Base-by-base conservation (phyloP, 768 basidiomycete species). In the Chlorophyllum brunneum region DNA sequence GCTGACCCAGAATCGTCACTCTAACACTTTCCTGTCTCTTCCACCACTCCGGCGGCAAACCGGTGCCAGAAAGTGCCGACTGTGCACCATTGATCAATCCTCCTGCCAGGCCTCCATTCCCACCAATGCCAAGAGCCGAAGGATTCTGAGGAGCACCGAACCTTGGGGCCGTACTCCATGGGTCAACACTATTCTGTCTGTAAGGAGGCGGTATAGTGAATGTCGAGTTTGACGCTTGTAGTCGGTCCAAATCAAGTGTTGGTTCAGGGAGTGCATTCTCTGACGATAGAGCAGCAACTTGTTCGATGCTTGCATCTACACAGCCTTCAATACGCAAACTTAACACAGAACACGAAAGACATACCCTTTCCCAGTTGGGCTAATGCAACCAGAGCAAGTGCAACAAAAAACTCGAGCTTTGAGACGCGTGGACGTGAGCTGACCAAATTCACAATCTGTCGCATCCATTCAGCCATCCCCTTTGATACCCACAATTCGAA, bases 351-450 rank as follows among this genome's bases (percentile, higher is more conserved):
- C n/a, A n/a, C n/a, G n/a, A n/a, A n/a, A n/a, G n/a, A n/a, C n/a
- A n/a, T 51, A 88, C 90, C 90, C 79, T 85, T 84, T 3, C 83
- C 85, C 4, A 81, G 72, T 67, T 98, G 94, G 4, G 90, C 91
- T 3, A 95, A 72, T 2, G 91, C 90, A 39, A 90, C 91, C 11
- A 98, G 75, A 9, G 90, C 92, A 22, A 98, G 69, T 8, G 92
- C 90, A 9, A 95, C 89, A 65, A 89, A 95, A 73, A 95, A 95
- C 63, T 98, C 94, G 51, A 86, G 81, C 58, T 83, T 90, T 6
- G 91, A 90, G 31, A 98, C 87, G 45, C 85, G 78, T 38, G 88
- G 78, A 54, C 79, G 79, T 29, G 86, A 85, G 67, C 88, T 90
- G 47, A 93, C 92, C 18, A 95, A 75, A 67, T 88, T 92, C 51